Evolutionary conservation across 2,329 filamentous ascomycete genomes (phyloP), one percentile per base, ranked within the genome.

Genomic region (Xylariaceae sp.): DNA sequence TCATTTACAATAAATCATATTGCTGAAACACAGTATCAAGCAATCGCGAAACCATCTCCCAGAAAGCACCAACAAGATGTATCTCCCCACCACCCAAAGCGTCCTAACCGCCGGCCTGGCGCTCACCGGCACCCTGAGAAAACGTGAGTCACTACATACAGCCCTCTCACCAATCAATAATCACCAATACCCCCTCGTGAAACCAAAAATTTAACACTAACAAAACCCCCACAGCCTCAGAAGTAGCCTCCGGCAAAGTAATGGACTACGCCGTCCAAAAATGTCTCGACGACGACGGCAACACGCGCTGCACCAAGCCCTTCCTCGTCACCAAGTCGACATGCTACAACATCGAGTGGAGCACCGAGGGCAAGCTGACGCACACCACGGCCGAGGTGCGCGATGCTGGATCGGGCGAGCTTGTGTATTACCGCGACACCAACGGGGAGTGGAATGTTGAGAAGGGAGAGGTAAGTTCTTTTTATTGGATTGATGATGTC

Each of bases 351-450:
- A 53, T 75, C 16, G 62, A 69, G 41, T 75, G 73, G 73, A 59
- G 53, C n/a, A 75, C 72, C 13, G 68, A 71, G 10, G 69, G 73
- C 16, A 51, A 63, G 1, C 45, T 76, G 10, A 71, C 68, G 12
- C 74, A 76, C 51, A 64, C 61, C 18, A 64, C 59, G 16, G 62
- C 60, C 43, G 59, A 64, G 57, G 57, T 61, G 22, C 60, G 63
- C 17, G 58, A 64, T 42, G 55, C 70, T 6, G 71, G 65, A 1
- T 66, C 67, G 41, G 63, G 60, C 43, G 71, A 76, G 60, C 53
- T 76, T 13, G 73, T 76, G 5, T 76, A 66, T 57, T 76, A 75
- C 54, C 64, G 73, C 13, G 73, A 77, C 54, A 75, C 73, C 17
- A 64, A 76, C 60, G 74, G 73, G 17, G 64, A 75, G 34, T 77